phyloP scores from a whole-genome alignment of 371 early-diverging fungal genomes.

The Phascolomyces articulosus region DNA sequence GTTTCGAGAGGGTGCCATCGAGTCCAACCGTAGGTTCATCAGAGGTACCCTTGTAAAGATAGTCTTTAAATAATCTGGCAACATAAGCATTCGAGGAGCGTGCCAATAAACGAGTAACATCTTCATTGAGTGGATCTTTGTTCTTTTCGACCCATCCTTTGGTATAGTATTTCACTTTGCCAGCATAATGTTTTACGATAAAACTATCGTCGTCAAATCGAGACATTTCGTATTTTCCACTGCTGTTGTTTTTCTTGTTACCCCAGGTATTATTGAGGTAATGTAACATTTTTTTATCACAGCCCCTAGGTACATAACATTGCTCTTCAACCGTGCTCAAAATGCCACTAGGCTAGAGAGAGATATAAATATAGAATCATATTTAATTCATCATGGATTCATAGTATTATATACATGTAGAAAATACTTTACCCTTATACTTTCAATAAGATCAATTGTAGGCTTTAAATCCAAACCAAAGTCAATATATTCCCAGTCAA shows the following conservation, averaged over 20 bases:
- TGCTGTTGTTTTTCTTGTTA: conserved; percentile 45
- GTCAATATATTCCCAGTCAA: conserved; percentile 99
- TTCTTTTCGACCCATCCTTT: conserved; percentile 98
- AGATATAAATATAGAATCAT: too few species aligned
- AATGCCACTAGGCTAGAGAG: conserved; percentile 97
- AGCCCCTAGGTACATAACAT: conserved; percentile 98
- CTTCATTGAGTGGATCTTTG: conserved; percentile 99
- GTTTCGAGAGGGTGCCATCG: too few species aligned
- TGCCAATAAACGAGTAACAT: conserved; percentile 88
- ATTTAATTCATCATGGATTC: neutral
- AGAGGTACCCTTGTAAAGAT: conserved; percentile 68
- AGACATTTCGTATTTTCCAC: conserved; percentile 82
- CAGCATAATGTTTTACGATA: conserved; percentile 97
- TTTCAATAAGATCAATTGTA: conserved; percentile 98
- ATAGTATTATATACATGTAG: neutral
- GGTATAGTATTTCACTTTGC: conserved; percentile 96
- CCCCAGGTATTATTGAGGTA: conserved; percentile 94
- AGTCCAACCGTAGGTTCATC: conserved; percentile 43
- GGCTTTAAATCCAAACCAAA: conserved; percentile 99
- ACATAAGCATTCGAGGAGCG: conserved; percentile 82
- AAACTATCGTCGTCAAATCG: conserved; percentile 95
- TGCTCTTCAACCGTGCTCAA: conserved; percentile 99
- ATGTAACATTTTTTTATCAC: conserved; percentile 95
- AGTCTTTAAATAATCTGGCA: conserved; percentile 84
- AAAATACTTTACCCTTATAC: conserved; percentile 79